Percentiles rank a stretch among this genome's conserved stretches.
Evolutionary conservation across 2,329 filamentous ascomycete species (phyloP).

Genomic region (Aureobasidium zeae): DNA sequence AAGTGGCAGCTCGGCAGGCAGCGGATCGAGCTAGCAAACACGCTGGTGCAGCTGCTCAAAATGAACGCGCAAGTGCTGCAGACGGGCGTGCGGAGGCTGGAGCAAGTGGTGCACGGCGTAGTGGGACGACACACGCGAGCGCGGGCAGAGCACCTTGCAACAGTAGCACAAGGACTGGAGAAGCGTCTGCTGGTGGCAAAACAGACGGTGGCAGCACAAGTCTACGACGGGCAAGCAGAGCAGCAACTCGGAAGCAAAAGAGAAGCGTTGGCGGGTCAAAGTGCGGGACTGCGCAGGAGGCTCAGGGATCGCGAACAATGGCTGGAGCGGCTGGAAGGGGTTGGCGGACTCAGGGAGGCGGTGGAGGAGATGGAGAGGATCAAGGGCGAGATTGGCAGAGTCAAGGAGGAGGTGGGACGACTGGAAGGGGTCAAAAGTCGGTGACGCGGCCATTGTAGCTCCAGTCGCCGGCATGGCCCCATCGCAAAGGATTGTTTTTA

Average conservation of each 20-base stretch:
- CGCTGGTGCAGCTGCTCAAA: slow-evolving; percentile 27
- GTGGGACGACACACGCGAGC: slow-evolving; percentile 34
- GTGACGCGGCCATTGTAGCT: slow-evolving; percentile 93
- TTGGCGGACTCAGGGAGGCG: slow-evolving; percentile 1
- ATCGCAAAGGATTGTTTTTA: slow-evolving; percentile 90
- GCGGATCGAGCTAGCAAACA: slow-evolving; percentile 29
- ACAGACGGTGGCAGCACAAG: slow-evolving; percentile 20
- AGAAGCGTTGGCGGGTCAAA: slow-evolving; percentile 2
- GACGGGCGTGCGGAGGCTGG: slow-evolving; percentile 34
- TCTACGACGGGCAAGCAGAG: slow-evolving; percentile 22
- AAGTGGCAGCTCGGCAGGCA: slow-evolving; percentile 23
- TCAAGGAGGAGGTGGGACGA: slow-evolving; percentile 26
- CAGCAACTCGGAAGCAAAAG: slow-evolving; percentile 12
- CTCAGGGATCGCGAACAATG: slow-evolving; percentile 12
- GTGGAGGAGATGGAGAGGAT: slow-evolving; percentile 19
- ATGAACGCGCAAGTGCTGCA: slow-evolving; percentile 32
- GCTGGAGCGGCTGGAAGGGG: slow-evolving; percentile 7
- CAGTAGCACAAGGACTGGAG: slow-evolving; percentile 34
- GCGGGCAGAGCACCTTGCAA: slow-evolving; percentile 35
- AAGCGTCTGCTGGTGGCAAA: slow-evolving; percentile 31
- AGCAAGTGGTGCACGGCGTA: slow-evolving; percentile 40
- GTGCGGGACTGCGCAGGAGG: slow-evolving; percentile 3
- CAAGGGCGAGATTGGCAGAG: slow-evolving; percentile 27
- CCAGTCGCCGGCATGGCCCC: slow-evolving; percentile 72
- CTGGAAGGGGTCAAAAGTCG: slow-evolving; percentile 56